Conservation (phyloP, 345 rosid genomes). For the Hypericum perforatum region DNA sequence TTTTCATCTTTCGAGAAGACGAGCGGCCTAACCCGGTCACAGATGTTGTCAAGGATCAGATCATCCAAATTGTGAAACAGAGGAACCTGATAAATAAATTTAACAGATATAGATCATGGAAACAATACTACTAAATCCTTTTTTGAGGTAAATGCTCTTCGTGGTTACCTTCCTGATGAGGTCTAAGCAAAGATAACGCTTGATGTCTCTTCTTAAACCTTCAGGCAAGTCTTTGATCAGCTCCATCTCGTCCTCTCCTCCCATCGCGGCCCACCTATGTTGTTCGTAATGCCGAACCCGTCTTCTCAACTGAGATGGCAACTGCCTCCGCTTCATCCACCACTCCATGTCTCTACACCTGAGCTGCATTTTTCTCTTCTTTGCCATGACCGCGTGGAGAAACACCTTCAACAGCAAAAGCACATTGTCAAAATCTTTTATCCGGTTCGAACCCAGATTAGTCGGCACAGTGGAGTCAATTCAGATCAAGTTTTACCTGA, state of each 20-base stretch:
- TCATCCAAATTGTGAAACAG: constrained; percentile 69
- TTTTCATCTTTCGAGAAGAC: constrained; percentile 79
- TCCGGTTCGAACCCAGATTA: too few species aligned
- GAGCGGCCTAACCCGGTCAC: constrained; percentile 69
- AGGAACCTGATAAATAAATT: constrained; percentile 43
- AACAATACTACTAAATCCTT: too few species aligned
- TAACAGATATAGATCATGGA: not conserved
- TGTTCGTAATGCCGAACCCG: constrained; percentile 71
- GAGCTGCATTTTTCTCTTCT: constrained; percentile 72
- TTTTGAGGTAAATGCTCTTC: not conserved
- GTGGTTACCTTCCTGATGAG: constrained; percentile 61
- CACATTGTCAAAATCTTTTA: too few species aligned
- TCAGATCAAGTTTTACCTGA: constrained; percentile 36
- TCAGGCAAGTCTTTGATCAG: constrained; percentile 69
- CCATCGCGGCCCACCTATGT: constrained; percentile 64
- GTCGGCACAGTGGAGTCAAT: too few species aligned
- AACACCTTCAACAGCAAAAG: constrained; percentile 35
- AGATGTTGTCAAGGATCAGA: constrained; percentile 83
- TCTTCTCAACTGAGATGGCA: constrained; percentile 62
- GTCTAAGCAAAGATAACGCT: constrained; percentile 72
- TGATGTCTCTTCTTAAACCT: constrained; percentile 80
- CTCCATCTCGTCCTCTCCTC: constrained; percentile 70
- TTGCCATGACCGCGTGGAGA: constrained; percentile 62
- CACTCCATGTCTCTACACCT: constrained; percentile 72
- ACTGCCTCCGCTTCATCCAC: constrained; percentile 93